phyloP scores from a whole-genome alignment of 2,329 filamentous ascomycete genomes.

The Gliomastix tumulicola region DNA sequence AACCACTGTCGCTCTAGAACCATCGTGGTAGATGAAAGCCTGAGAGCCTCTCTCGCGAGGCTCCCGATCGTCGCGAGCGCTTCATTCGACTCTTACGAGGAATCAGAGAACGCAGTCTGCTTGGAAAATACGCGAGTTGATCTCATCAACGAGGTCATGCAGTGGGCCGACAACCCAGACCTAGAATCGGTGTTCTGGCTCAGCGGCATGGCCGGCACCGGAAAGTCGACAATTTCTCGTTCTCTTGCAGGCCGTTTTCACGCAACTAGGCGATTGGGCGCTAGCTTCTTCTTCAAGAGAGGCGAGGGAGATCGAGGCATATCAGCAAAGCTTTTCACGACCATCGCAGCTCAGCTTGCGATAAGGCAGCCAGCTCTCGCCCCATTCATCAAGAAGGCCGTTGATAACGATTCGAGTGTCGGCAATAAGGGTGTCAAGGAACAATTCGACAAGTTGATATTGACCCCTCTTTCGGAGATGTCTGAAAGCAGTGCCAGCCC shows the following conservation, averaged over 20 bases:
- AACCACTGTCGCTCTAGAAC: too few relatives aligned
- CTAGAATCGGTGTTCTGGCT: not conserved
- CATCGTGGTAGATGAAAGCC: too few relatives aligned
- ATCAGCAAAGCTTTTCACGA: not conserved
- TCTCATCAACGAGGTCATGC: not conserved
- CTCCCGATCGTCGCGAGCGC: not conserved
- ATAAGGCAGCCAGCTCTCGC: not conserved
- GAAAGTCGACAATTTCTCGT: conserved; percentile 2
- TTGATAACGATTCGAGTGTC: not conserved
- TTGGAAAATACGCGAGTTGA: not conserved
- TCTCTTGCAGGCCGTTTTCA: not conserved
- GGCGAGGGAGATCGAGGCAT: not conserved
- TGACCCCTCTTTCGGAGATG: not conserved
- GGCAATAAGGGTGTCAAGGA: not conserved
- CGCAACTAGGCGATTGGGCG: not conserved
- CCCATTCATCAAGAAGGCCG: not conserved
- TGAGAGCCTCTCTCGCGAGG: too few relatives aligned
- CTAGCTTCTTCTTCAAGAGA: conserved; percentile 3
- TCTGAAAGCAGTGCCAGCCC: not conserved
- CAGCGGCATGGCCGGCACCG: conserved; percentile 1
- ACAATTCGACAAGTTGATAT: conserved; percentile 1
- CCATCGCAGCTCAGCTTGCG: not conserved
- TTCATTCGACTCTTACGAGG: not conserved
- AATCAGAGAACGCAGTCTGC: not conserved
- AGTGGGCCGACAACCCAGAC: not conserved